These are phyloP conservation scores for Rosa chinensis DNA, from an alignment of 306 rosid species.

Conservation along the genomic window DNA sequence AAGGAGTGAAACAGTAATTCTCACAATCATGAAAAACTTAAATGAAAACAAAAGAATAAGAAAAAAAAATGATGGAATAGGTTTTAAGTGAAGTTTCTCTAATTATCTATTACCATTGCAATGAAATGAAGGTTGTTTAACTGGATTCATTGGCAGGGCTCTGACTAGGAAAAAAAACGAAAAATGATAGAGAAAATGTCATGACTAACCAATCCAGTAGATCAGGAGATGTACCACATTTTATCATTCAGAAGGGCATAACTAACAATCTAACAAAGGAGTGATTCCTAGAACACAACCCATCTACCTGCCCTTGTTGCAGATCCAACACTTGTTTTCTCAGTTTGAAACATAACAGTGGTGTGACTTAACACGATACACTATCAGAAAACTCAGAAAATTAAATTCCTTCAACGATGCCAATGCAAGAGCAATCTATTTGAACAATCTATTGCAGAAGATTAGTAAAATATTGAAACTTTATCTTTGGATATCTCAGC, in stretches of 20 bases:
- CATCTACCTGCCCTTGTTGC: neutral
- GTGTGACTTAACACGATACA: neutral
- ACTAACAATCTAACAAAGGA: neutral
- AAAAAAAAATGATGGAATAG: neutral
- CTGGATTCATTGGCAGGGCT: neutral
- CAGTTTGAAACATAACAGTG: neutral
- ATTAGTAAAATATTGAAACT: too few species aligned
- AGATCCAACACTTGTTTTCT: neutral
- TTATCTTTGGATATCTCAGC: too few species aligned
- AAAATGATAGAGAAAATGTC: neutral
- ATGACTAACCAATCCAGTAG: neutral
- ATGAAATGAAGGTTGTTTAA: neutral
- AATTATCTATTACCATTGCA: neutral
- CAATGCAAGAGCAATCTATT: too few species aligned
- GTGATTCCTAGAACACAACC: neutral
- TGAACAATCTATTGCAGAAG: too few species aligned
- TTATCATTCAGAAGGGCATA: neutral
- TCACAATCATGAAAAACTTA: too few species aligned
- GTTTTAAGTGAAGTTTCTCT: neutral
- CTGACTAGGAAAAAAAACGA: neutral
- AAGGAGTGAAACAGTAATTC: neutral
- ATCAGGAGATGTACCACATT: neutral
- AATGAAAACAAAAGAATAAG: neutral
- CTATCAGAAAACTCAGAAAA: neutral
- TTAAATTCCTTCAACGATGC: neutral